Base-by-base conservation (phyloP, 768 basidiomycete genomes). In the Hemileccinum impolitum region DNA sequence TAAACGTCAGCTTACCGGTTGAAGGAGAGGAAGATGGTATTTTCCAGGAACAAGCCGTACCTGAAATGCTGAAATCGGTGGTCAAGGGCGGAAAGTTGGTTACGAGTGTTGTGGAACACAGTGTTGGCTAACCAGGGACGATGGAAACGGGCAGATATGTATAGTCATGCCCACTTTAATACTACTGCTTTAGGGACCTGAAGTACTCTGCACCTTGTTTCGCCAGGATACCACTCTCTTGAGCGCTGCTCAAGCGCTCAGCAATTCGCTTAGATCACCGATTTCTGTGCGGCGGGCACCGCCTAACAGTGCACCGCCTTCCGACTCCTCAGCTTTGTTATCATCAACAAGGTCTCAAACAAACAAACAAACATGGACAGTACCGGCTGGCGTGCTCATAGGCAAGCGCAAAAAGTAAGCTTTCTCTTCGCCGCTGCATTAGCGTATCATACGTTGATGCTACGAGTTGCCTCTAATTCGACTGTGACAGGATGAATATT, bases 31-130 rank as follows among this genome's bases (percentile, higher is more conserved):
- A 96, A 65, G 92, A 95, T 10, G 95, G 94, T 6, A 75, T 94
- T 39, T 97, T 94, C 59, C 80, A 80, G 53, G 96, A 99, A 68
- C 83, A 84, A 54, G 78, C 95, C 1, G 73, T 99, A 17, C 95
- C 96, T 0, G 96, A 99, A 72, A 98, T 96, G 90, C 75, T 99
- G 68, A 91, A 82, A 76, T 90, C 90, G 17, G 78, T 82, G 31
- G 74, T 99, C 23, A 72, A 81, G 62, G 72, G 78, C 53, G 94
- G 95, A 11, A 95, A 88, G 69, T 71, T 98, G 50, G 79, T 93
- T 32, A 97, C 95, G 15, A 84, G 74, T 12, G 81, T 96, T 23
- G 88, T 98, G 9, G 94, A 98, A 67, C 95, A 98, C 58, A n/a
- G n/a, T n/a, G n/a, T n/a, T n/a, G n/a, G 70, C 70, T 57, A 85